Base-by-base conservation (phyloP, 2,329 filamentous ascomycete genomes). In the Botrytis cinerea region DNA sequence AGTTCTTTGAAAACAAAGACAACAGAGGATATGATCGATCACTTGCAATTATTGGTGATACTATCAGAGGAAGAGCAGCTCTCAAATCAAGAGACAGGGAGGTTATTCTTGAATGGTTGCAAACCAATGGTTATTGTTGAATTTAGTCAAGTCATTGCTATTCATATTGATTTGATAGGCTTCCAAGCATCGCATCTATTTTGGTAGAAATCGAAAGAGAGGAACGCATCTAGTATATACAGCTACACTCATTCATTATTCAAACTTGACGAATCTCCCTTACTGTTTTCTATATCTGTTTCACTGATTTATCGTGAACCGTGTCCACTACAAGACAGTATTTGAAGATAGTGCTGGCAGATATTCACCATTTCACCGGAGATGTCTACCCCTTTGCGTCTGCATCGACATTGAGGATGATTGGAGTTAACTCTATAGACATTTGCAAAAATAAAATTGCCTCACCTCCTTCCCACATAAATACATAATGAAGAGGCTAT, bases 1-100 rank as follows among this genome's bases (percentile, higher is more conserved):
- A 84, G 4, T 99, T 99, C 86, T 99, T 98, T 86, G 87, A 88
- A 78, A 88, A 88, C 79, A 97, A 95, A 86, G 93, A 98, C 80
- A 95, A 92, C 28, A 90, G 90, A 79, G 92, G 91, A 67, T 98
- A 95, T 82, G 93, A 97, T 81, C 91, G 96, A 72, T 95, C 93
- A 6, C 84, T 99, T 70, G 91, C 92, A 77, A 93, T 97, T 77
- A 91, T 95, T 75, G 91, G 91, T 81, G 96, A 98, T 81, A 94
- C 91, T 75, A 93, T 98, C 77, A 89, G 91, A 60, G 93, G 92
- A 18, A 91, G 95, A 79, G 94, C 94, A 7, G 89, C 89, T 59
- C 99, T 98, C 85, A 91, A 90, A 81, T 85, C 90, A 82, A 88
- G 96, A 73, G 96, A 98, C 82, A 86, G 89, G 73, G 86, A 85